A percentile compares a stretch with the other conserved stretches of the same genome.
Evolutionary conservation across 371 early-diverging fungal species (phyloP).

Genomic region (Dichotomocladium elegans): DNA sequence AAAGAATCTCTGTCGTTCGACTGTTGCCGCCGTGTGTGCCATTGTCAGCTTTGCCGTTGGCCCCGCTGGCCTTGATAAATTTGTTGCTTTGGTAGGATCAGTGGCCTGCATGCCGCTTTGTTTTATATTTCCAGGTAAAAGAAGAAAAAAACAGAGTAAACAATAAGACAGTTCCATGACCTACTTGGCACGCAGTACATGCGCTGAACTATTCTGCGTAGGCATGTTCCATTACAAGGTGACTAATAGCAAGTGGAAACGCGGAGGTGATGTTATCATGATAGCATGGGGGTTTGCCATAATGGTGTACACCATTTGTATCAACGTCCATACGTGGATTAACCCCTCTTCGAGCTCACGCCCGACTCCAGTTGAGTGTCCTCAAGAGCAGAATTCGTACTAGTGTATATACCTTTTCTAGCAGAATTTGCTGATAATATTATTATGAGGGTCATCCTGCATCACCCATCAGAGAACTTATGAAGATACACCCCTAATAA

Average conservation of each 20-base stretch:
- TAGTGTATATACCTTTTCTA: too few relatives aligned
- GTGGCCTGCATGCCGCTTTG: constrained; percentile 43
- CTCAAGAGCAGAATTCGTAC: too few relatives aligned
- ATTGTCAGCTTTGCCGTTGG: constrained; percentile 61
- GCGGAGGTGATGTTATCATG: constrained; percentile 39
- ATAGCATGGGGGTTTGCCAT: constrained; percentile 55
- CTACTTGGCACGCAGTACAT: too few relatives aligned
- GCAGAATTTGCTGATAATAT: too few relatives aligned
- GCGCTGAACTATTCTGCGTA: not conserved
- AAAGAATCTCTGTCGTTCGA: constrained; percentile 61
- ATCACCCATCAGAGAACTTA: too few relatives aligned
- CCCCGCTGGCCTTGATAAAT: constrained; percentile 60
- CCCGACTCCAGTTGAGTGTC: not conserved
- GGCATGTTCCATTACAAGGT: constrained; percentile 62
- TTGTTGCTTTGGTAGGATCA: constrained; percentile 62
- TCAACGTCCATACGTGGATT: constrained; percentile 37
- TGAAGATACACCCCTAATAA: too few relatives aligned
- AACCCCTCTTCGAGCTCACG: constrained; percentile 16
- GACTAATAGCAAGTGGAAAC: constrained; percentile 25
- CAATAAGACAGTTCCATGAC: too few relatives aligned
- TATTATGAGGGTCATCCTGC: too few relatives aligned
- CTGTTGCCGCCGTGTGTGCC: constrained; percentile 54
- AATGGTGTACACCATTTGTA: constrained; percentile 41
- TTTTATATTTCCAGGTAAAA: constrained; percentile 50
- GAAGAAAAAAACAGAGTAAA: too few relatives aligned